Percentiles rank a stretch among this genome's conserved stretches.
Conservation (phyloP, 352 stramenopile genomes). For the Phytophthora ohioensis region DNA sequence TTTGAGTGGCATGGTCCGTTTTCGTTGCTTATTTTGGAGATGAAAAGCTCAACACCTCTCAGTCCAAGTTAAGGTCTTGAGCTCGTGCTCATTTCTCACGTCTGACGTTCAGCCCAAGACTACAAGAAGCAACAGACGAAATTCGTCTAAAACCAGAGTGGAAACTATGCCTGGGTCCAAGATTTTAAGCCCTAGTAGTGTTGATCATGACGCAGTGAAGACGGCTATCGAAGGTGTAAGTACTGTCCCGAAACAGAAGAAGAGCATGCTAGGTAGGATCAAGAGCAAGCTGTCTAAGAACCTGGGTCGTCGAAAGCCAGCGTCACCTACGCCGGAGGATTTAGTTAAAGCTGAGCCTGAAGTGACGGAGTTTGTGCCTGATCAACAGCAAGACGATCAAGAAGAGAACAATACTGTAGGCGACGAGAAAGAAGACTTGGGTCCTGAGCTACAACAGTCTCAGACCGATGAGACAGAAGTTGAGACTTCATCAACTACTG, state of each 20-base stretch:
- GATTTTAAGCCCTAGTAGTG: conserved; percentile 43
- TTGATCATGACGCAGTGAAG: conserved; percentile 10
- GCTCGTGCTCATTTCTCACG: conserved; percentile 24
- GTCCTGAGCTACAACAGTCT: conserved; percentile 1
- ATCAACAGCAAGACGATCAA: conserved; percentile 31
- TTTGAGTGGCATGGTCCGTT: conserved; percentile 18
- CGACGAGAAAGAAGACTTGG: conserved; percentile 12
- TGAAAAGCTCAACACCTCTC: neutral
- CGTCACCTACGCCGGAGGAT: conserved; percentile 48
- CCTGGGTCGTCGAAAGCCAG: conserved; percentile 55
- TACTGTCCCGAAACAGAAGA: conserved; percentile 54
- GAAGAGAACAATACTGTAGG: conserved; percentile 15
- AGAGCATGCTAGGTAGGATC: conserved; percentile 71
- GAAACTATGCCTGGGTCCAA: conserved; percentile 33
- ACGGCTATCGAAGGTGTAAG: neutral
- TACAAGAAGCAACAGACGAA: neutral
- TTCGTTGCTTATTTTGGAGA: conserved; percentile 32
- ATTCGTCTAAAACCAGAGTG: neutral
- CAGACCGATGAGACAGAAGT: conserved; percentile 2
- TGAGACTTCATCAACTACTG: neutral
- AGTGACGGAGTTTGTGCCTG: neutral
- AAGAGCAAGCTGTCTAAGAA: conserved; percentile 72
- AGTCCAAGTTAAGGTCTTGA: conserved; percentile 17
- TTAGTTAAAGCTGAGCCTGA: conserved; percentile 36
- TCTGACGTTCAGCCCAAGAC: conserved; percentile 9